These are phyloP conservation scores for Metarhizium robertsii DNA, from an alignment of 2,329 filamentous ascomycete genomes.

Conservation along the genomic window DNA sequence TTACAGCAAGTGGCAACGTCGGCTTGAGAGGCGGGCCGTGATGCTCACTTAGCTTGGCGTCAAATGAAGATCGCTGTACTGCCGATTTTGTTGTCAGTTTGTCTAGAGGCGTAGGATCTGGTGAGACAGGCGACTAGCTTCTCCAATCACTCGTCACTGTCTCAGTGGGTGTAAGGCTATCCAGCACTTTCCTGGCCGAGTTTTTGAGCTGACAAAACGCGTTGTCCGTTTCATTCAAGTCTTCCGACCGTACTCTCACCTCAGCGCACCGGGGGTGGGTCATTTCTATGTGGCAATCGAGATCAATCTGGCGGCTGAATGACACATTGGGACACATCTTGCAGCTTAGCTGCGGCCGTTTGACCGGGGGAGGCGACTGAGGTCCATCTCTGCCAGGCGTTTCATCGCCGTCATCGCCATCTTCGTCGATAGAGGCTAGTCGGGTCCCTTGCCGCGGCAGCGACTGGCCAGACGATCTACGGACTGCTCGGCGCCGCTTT, in stretches of 20 bases:
- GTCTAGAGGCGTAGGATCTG: not conserved
- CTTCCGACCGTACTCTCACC: too few relatives aligned
- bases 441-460: not conserved
- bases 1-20: not conserved
- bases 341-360: not conserved
- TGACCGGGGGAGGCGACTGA: not conserved
- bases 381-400: not conserved
- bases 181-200: not conserved
- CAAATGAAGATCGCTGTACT: not conserved
- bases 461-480: not conserved
- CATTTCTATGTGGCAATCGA: not conserved
- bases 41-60: not conserved
- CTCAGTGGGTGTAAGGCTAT: not conserved
- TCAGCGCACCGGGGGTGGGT: not conserved
- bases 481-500: not conserved
- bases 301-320: not conserved
- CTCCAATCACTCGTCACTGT: not conserved
- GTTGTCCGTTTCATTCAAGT: not conserved
- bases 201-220: not conserved
- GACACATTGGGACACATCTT: not conserved
- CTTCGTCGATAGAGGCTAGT: slow-evolving; percentile 6
- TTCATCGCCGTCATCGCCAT: not conserved
- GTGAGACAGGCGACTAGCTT: not conserved
- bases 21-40: not conserved
- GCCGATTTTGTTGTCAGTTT: not conserved